Percentiles rank a stretch among this genome's conserved stretches.
These are phyloP conservation scores for Cunninghamia lanceolata DNA, from an alignment of 75 land plant species.

Conservation along the genomic window DNA sequence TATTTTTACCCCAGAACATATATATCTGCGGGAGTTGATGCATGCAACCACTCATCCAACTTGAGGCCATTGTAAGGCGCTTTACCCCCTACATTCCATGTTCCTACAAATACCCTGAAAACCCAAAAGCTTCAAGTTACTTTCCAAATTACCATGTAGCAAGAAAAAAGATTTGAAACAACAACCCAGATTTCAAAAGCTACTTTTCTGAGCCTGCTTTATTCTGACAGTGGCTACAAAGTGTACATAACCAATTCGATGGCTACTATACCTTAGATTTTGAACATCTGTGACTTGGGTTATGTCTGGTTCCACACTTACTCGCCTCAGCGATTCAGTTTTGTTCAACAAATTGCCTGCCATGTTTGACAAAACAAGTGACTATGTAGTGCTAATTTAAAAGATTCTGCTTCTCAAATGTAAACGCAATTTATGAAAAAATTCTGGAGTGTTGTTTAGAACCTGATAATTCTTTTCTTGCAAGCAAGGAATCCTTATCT, in stretches of 20 bases:
- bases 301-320: not conserved
- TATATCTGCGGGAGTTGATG: slow-evolving; percentile 75
- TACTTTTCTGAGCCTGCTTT: not conserved
- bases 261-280: not conserved
- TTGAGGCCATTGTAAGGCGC: slow-evolving; percentile 65
- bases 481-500: slow-evolving; percentile 1
- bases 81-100: slow-evolving; percentile 97
- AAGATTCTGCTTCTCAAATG: not conserved
- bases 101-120: slow-evolving; percentile 64
- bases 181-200: not conserved
- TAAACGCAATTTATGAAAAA: not conserved
- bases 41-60: slow-evolving; percentile 76
- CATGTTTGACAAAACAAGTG: not conserved
- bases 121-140: not conserved
- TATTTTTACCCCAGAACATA: slow-evolving; percentile 83
- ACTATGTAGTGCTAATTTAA: no score
- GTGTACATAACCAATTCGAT: not conserved
- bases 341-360: not conserved
- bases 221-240: not conserved
- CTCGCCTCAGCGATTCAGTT: not conserved
- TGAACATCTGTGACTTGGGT: slow-evolving; percentile 4
- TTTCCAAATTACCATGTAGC: not conserved
- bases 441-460: not conserved
- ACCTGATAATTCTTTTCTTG: not conserved
- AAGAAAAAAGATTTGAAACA: not conserved